Conservation (phyloP, 192 early-diverging fungal genomes). For the Coemansia sp. region DNA sequence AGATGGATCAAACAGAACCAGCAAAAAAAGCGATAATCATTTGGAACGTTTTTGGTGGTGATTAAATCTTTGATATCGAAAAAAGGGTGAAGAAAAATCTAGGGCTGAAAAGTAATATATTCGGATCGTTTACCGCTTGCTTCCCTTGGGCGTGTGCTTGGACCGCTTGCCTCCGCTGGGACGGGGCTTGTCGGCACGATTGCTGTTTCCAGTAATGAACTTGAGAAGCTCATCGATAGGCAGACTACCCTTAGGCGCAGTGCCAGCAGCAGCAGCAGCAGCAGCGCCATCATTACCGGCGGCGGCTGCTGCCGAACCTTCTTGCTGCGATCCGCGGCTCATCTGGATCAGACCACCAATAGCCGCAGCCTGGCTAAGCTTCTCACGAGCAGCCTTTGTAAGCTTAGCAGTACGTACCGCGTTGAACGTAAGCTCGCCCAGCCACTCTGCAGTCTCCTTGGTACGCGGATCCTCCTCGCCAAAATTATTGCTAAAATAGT, state of each 20-base stretch:
- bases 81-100: not conserved
- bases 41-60: too few species aligned
- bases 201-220: constrained; percentile 60
- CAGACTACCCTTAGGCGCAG: constrained; percentile 65
- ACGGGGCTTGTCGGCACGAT: constrained; percentile 20
- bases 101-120: too few species aligned
- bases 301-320: not conserved
- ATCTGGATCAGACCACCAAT: constrained; percentile 41
- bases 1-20: too few species aligned
- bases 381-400: constrained; percentile 34
- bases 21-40: too few species aligned
- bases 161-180: constrained; percentile 41
- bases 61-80: too few species aligned
- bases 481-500: constrained; percentile 60
- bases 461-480: constrained; percentile 75
- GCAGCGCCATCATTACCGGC: constrained; percentile 5
- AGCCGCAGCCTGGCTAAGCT: constrained; percentile 30
- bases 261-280: constrained; percentile 36
- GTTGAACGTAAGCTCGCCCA: constrained; percentile 67
- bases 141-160: constrained; percentile 35
- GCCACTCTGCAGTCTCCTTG: constrained; percentile 67
- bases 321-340: constrained; percentile 27
- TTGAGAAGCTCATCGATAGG: constrained; percentile 78
- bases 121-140: constrained; percentile 15
- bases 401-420: constrained; percentile 59